Evolutionary conservation across 2,329 filamentous ascomycete genomes (phyloP).

Genomic region (Fusarium nematophilum): DNA sequence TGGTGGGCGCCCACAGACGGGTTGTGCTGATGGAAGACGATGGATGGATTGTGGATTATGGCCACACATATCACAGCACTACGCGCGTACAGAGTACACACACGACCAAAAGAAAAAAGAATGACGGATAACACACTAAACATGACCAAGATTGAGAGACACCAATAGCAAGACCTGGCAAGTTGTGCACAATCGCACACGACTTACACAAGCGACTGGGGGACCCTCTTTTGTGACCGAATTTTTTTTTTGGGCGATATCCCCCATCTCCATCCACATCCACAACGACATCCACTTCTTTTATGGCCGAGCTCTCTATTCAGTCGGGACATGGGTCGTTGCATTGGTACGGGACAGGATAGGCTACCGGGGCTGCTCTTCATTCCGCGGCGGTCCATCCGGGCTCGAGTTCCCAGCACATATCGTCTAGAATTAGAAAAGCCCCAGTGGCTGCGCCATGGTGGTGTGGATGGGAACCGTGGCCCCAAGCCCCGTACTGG

Average conservation of each 20-base stretch:
- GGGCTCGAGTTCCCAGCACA: constrained; percentile 35
- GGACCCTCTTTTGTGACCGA: constrained; percentile 19
- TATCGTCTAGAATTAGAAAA: constrained; percentile 51
- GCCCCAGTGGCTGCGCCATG: constrained; percentile 49
- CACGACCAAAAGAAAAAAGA: constrained; percentile 15
- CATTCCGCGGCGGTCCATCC: constrained; percentile 47
- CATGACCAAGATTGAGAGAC: constrained; percentile 12
- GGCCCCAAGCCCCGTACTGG: constrained; percentile 31
- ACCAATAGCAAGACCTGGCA: constrained; percentile 22
- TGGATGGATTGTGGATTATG: constrained; percentile 20
- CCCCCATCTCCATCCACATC: constrained; percentile 18
- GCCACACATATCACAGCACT: constrained; percentile 27
- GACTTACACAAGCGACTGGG: constrained; percentile 35
- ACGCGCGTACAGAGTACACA: constrained; percentile 31
- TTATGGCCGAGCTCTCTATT: constrained; percentile 45
- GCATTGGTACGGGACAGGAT: constrained; percentile 36
- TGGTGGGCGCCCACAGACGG: background rate
- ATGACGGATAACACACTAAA: constrained; percentile 21
- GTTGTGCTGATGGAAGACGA: constrained; percentile 8
- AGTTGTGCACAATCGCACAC: constrained; percentile 35
- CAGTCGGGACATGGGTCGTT: constrained; percentile 44
- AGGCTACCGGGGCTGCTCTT: constrained; percentile 39
- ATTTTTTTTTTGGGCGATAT: constrained; percentile 16
- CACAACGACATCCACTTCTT: constrained; percentile 41
- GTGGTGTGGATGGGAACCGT: constrained; percentile 43